A percentile compares a stretch with the other conserved stretches of the same genome.
phyloP scores from a whole-genome alignment of 225 moss, liverwort and hornwort genomes.

The Lunularia cruciata region DNA sequence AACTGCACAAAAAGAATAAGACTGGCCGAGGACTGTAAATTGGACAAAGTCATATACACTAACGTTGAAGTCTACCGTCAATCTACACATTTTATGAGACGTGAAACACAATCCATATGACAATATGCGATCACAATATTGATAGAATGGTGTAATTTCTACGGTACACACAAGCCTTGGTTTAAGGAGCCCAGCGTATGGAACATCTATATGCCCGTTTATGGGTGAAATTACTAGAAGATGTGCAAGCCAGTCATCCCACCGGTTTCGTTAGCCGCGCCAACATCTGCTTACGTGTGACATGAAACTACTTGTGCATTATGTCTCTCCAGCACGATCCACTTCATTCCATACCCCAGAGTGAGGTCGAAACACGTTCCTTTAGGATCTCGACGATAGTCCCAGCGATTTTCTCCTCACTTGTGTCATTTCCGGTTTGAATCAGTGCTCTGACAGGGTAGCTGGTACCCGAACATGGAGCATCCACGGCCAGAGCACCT shows the following conservation, averaged over 20 bases:
- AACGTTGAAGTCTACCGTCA: too few species aligned
- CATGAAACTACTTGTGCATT: conserved; percentile 41
- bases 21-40: too few species aligned
- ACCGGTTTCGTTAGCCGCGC: conserved; percentile 34
- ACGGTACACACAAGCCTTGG: too few species aligned
- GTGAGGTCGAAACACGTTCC: conserved; percentile 36
- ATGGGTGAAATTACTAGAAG: conserved; percentile 31
- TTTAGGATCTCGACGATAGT: conserved; percentile 31
- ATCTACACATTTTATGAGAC: too few species aligned
- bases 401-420: conserved; percentile 22
- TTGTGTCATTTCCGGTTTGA: conserved; percentile 28
- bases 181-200: too few species aligned
- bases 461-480: not conserved
- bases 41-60: too few species aligned
- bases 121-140: too few species aligned
- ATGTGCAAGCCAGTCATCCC: conserved; percentile 45
- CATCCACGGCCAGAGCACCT: conserved; percentile 4
- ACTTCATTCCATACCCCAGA: conserved; percentile 40
- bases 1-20: too few species aligned
- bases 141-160: too few species aligned
- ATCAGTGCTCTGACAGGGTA: conserved; percentile 39
- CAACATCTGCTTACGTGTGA: conserved; percentile 43
- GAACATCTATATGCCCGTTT: too few species aligned
- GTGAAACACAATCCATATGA: too few species aligned
- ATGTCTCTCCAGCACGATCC: conserved; percentile 44